Conservation (phyloP, 768 basidiomycete genomes). For the Chalciporus sphaerocephalus region DNA sequence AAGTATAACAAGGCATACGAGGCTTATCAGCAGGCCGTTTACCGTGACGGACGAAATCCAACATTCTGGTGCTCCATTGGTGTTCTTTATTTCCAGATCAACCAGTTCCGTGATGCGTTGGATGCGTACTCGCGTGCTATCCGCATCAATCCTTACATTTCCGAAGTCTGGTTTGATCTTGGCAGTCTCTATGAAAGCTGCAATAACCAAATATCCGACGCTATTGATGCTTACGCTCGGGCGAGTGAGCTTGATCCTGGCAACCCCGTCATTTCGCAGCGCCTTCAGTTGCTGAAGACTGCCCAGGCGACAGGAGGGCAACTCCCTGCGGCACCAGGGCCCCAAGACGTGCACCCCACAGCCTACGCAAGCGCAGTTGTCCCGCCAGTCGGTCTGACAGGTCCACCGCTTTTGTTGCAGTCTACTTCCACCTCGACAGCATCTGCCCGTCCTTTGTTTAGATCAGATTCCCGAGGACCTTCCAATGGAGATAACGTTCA, state of each 20-base stretch:
- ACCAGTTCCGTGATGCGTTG: constrained; percentile 97
- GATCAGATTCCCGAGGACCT: constrained; percentile 65
- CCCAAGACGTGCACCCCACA: constrained; percentile 94
- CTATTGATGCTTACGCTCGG: constrained; percentile 95
- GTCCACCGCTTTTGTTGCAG: constrained; percentile 63
- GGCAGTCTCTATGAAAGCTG: constrained; percentile 96
- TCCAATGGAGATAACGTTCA: constrained; percentile 34
- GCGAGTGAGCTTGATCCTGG: constrained; percentile 90
- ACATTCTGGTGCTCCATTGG: constrained; percentile 99
- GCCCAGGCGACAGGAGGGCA: constrained; percentile 72
- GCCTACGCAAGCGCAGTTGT: constrained; percentile 81
- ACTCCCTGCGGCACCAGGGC: constrained; percentile 83
- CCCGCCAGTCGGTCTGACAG: constrained; percentile 63
- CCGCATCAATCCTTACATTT: constrained; percentile 97
- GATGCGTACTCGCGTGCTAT: constrained; percentile 99
- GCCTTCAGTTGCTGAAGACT: constrained; percentile 72
- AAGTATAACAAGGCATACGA: constrained; percentile 99
- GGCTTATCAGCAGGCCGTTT: constrained; percentile 98
- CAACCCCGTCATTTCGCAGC: constrained; percentile 78
- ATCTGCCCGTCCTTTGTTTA: constrained; percentile 45
- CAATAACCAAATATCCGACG: constrained; percentile 98
- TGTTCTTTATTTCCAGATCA: constrained; percentile 98
- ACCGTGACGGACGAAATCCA: constrained; percentile 97
- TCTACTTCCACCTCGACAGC: constrained; percentile 28
- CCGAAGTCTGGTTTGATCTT: constrained; percentile 79